Base-by-base conservation (phyloP, 768 basidiomycete species). In the Punctularia strigosozonata region DNA sequence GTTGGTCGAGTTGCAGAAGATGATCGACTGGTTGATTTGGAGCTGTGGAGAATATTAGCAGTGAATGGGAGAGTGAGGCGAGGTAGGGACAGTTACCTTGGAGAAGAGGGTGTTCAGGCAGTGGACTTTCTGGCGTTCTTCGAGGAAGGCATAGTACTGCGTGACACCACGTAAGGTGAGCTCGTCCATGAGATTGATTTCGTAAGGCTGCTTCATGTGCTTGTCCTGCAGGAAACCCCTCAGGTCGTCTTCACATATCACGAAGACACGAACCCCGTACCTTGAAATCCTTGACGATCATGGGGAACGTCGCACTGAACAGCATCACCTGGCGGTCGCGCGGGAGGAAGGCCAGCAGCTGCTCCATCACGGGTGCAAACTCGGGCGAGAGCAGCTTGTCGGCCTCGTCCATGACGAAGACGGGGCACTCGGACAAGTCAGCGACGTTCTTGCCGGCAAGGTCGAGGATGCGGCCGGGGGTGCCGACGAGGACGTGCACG, bases 11-110 rank as follows among this genome's bases (percentile, higher is more conserved):
- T 99, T 99, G 66, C 94, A 99, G 66, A 99, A 99, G 57, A 99
- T 99, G 65, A 99, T 98, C 43, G 94, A 97, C 66, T 99, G 94
- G 65, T 99, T 99, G 71, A 99, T 99, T 92, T 98, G 94, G 37
- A 99, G 77, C 89, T 97, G 56, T 10, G 42, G 43, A 35, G 37
- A 41, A 21, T 10, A 24, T 13, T 8, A 33, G 20, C 20, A 25
- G 31, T 19, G 19, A 24, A 1, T 38, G 12, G 18, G 26, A n/a
- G 22, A 14, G 6, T 24, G 25, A 12, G 5, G 23, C 5, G 23
- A 36, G 10, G 33, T n/a, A n/a, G n/a, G n/a, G n/a, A 8, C 20
- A 48, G 66, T 42, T 39, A 90, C 91, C 73, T 97, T 97, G 52
- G 90, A 94, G 73, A 98, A 98, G 48, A 98, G 79, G 44, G 95